Evolutionary conservation across 306 rosid genomes (phyloP).

Genomic region (Vigna reflexopilosa): DNA sequence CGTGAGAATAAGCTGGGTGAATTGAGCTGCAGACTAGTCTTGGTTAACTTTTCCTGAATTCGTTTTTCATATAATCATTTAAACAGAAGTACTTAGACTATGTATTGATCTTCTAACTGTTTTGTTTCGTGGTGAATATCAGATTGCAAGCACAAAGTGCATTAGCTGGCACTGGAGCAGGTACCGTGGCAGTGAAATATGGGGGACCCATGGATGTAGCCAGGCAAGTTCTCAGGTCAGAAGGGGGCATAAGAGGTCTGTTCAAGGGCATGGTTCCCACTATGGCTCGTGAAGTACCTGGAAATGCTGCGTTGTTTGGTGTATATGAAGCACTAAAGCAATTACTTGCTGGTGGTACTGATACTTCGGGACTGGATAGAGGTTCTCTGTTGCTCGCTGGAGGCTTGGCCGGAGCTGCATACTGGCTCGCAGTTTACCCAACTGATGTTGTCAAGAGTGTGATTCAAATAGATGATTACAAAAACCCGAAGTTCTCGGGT

Average conservation of each 20-base stretch:
- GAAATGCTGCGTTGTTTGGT: conserved; percentile 96
- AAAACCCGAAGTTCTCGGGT: conserved; percentile 83
- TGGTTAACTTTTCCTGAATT: conserved; percentile 12
- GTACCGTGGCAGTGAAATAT: conserved; percentile 67
- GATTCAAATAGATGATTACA: conserved; percentile 86
- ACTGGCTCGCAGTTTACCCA: conserved; percentile 83
- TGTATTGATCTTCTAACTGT: conserved; percentile 11
- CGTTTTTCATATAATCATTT: not conserved
- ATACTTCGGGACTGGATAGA: conserved; percentile 80
- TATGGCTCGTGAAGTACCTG: conserved; percentile 91
- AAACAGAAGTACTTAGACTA: not conserved
- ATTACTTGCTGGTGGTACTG: conserved; percentile 78
- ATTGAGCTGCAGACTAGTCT: conserved; percentile 9
- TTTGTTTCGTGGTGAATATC: conserved; percentile 38
- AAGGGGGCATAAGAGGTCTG: conserved; percentile 88
- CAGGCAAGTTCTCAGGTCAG: conserved; percentile 77
- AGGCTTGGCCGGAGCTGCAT: conserved; percentile 91
- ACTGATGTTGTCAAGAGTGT: conserved; percentile 96
- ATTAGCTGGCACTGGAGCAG: conserved; percentile 64
- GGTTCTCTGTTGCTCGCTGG: conserved; percentile 86
- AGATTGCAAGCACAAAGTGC: conserved; percentile 98
- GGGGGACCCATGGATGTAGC: conserved; percentile 98
- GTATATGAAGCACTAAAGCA: conserved; percentile 83
- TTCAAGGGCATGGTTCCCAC: conserved; percentile 93
- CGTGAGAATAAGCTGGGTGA: conserved; percentile 3